Conservation (phyloP, 768 basidiomycete species). For the Scleroderma citrinum region DNA sequence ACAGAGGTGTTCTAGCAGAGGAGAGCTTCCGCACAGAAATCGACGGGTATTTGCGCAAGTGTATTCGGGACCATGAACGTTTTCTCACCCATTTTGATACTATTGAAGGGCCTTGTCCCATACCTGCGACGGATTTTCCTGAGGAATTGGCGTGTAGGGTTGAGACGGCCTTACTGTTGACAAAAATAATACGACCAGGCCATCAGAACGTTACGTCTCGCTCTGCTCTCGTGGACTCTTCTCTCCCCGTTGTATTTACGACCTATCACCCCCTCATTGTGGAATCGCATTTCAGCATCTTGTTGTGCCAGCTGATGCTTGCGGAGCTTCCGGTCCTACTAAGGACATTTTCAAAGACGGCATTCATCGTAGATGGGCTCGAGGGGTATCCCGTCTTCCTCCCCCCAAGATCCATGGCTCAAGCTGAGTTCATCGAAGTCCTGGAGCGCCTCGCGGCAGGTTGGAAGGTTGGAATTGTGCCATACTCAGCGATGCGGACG, state of each 20-base stretch:
- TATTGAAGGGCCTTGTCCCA: constrained; percentile 40
- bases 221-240: constrained; percentile 33
- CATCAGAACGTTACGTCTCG: constrained; percentile 33
- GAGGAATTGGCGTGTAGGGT: constrained; percentile 45
- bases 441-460: constrained; percentile 74
- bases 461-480: constrained; percentile 62
- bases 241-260: constrained; percentile 58
- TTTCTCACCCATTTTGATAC: constrained; percentile 82
- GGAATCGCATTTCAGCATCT: constrained; percentile 77
- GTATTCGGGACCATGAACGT: constrained; percentile 78
- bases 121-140: constrained; percentile 10
- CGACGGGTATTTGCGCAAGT: constrained; percentile 56
- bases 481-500: constrained; percentile 41
- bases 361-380: constrained; percentile 68
- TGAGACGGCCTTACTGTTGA: constrained; percentile 63
- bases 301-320: constrained; percentile 71
- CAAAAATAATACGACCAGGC: constrained; percentile 63
- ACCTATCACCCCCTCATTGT: constrained; percentile 89
- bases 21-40: constrained; percentile 57
- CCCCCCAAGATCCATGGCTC: constrained; percentile 82
- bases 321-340: constrained; percentile 64
- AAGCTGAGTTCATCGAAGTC: constrained; percentile 84
- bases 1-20: constrained; percentile 53
- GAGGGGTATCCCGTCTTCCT: constrained; percentile 88
- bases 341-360: constrained; percentile 59